Conservation (phyloP, 2,329 filamentous ascomycete species). For the Aureobasidium musti region DNA sequence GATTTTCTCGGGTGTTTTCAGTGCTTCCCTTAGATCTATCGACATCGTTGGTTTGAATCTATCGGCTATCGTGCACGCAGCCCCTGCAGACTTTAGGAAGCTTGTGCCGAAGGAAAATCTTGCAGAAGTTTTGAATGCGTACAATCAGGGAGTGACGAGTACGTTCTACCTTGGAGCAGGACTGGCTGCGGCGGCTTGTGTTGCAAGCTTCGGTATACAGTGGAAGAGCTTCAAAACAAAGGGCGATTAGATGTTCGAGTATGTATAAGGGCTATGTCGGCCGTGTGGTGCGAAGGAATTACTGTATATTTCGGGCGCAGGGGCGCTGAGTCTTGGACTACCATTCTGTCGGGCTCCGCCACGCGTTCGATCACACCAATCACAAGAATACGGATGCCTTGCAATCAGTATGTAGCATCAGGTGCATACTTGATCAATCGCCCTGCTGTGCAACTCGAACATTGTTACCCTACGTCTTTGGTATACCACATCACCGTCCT, state of each 20-base stretch:
- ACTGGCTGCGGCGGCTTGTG: conserved; percentile 6
- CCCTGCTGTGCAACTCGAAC: too few species aligned
- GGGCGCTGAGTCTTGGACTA: too few species aligned
- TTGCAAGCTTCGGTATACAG: conserved; percentile 5
- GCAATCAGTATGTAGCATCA: too few species aligned
- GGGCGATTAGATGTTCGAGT: not conserved
- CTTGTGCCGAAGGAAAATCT: not conserved
- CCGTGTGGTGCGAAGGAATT: too few species aligned
- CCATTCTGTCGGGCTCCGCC: too few species aligned
- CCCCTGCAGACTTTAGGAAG: not conserved
- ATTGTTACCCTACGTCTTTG: too few species aligned
- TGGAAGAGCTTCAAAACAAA: conserved; percentile 23
- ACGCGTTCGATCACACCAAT: too few species aligned
- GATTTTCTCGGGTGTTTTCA: not conserved
- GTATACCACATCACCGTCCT: too few species aligned
- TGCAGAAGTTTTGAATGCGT: not conserved
- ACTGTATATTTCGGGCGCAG: too few species aligned
- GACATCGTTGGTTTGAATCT: not conserved
- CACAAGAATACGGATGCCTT: too few species aligned
- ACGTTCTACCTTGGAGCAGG: conserved; percentile 20
- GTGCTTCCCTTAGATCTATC: not conserved
- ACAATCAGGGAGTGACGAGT: conserved; percentile 17
- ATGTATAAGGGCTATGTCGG: too few species aligned
- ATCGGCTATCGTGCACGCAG: conserved; percentile 3
- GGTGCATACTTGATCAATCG: too few species aligned